These are phyloP conservation scores for Bretschneidera sinensis DNA, from an alignment of 345 rosid species.

Conservation along the genomic window DNA sequence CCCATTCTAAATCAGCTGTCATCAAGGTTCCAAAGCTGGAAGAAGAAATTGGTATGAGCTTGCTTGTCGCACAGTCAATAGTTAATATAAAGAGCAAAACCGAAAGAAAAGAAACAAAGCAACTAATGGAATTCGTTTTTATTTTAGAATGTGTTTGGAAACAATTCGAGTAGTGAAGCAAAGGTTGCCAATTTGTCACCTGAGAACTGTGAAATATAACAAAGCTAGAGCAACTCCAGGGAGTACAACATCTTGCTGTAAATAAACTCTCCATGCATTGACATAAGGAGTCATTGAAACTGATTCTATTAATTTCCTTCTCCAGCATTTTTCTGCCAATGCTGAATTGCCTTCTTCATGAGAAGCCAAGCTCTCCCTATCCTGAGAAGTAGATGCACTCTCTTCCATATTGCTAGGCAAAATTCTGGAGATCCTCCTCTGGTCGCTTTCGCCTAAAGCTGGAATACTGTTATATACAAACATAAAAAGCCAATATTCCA, in stretches of 20 bases:
- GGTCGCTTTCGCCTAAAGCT: conserved; percentile 41
- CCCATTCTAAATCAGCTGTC: conserved; percentile 80
- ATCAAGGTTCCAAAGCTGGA: conserved; percentile 77
- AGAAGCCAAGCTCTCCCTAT: conserved; percentile 6
- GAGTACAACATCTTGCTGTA: conserved; percentile 54
- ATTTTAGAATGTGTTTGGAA: not conserved
- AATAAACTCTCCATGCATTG: conserved; percentile 61
- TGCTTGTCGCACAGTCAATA: not conserved
- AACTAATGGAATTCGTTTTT: not conserved
- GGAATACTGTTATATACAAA: conserved; percentile 65
- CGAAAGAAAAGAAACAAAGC: not conserved
- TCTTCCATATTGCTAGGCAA: conserved; percentile 11
- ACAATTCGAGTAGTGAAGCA: not conserved
- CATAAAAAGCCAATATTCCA: conserved; percentile 72
- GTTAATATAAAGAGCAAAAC: not conserved
- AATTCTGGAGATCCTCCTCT: conserved; percentile 35
- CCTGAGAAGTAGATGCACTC: conserved; percentile 11
- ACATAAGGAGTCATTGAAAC: conserved; percentile 41
- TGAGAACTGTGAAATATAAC: conserved; percentile 78
- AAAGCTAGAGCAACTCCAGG: conserved; percentile 76
- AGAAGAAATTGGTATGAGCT: not conserved
- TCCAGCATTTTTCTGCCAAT: conserved; percentile 10
- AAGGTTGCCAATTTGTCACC: conserved; percentile 27
- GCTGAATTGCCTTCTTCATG: conserved; percentile 10
- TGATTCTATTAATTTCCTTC: conserved; percentile 27